Evolutionary conservation across 257 asterid species (phyloP).

Genomic region (Verbascum thapsus): DNA sequence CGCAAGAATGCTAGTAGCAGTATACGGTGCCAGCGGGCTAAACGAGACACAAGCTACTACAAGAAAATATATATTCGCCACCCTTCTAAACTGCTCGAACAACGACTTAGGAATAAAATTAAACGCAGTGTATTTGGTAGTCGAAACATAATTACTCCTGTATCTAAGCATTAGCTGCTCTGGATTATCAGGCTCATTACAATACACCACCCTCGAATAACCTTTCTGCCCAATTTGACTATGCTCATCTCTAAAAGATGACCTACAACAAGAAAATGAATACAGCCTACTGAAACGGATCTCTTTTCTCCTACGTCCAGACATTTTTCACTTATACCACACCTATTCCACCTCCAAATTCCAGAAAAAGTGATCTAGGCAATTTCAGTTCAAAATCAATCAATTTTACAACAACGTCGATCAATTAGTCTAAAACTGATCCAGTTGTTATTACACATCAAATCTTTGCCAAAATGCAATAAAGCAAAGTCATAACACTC

Average conservation of each 20-base stretch:
- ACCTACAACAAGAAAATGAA: constrained; percentile 65
- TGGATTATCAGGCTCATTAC: constrained; percentile 76
- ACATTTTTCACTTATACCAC: constrained; percentile 47
- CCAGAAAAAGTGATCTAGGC: background rate
- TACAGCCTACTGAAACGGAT: constrained; percentile 68
- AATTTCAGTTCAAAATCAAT: background rate
- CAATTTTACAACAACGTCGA: background rate
- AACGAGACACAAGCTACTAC: constrained; percentile 90
- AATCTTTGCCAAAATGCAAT: constrained; percentile 23
- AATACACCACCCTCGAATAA: constrained; percentile 73
- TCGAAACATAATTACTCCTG: constrained; percentile 76
- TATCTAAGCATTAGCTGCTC: constrained; percentile 65
- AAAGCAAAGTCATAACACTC: constrained; percentile 10
- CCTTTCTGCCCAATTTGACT: constrained; percentile 85
- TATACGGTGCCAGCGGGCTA: constrained; percentile 78
- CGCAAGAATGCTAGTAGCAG: constrained; percentile 71
- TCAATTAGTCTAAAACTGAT: constrained; percentile 7
- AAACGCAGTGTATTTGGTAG: constrained; percentile 75
- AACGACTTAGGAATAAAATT: constrained; percentile 89
- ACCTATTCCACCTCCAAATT: constrained; percentile 5
- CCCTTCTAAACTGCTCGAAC: constrained; percentile 98
- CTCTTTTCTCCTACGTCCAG: constrained; percentile 37
- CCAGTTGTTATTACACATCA: constrained; percentile 7
- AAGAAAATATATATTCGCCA: constrained; percentile 86
- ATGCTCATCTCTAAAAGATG: constrained; percentile 57